These are phyloP conservation scores for Colletotrichum musae DNA, from an alignment of 2,329 filamentous ascomycete species.

Conservation along the genomic window DNA sequence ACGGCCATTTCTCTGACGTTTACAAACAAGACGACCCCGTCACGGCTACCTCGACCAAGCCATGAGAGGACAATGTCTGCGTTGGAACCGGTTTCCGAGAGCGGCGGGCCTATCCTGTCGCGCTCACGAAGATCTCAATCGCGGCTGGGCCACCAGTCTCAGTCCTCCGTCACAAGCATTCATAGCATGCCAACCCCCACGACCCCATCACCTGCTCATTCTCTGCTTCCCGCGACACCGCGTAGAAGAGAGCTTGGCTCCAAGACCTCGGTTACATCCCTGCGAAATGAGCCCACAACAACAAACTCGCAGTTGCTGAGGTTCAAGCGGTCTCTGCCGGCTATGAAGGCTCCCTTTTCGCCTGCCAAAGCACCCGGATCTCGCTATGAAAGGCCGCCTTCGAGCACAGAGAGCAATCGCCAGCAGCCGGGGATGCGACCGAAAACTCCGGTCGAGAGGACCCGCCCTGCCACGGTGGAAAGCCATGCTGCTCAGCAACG, in stretches of 20 bases:
- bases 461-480: constrained; percentile 62
- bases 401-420: constrained; percentile 67
- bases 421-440: constrained; percentile 70
- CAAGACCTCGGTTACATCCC: constrained; percentile 67
- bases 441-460: constrained; percentile 80
- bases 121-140: constrained; percentile 75
- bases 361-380: constrained; percentile 63
- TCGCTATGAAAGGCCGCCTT: constrained; percentile 71
- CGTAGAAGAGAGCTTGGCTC: constrained; percentile 72
- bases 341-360: constrained; percentile 66
- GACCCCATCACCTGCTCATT: constrained; percentile 68
- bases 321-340: constrained; percentile 76
- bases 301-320: constrained; percentile 76
- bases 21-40: constrained; percentile 81
- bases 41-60: constrained; percentile 84
- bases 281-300: constrained; percentile 74
- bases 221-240: constrained; percentile 71
- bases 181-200: constrained; percentile 74
- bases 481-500: constrained; percentile 69
- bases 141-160: constrained; percentile 76
- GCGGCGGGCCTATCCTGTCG: constrained; percentile 76
- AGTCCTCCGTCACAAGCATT: constrained; percentile 77
- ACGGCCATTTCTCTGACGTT: constrained; percentile 91
- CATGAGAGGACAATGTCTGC: constrained; percentile 77
- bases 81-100: constrained; percentile 94